Evolutionary conservation across 495 filamentous ascomycete species (phyloP).

Genomic region (Parachaetomium inaequale): DNA sequence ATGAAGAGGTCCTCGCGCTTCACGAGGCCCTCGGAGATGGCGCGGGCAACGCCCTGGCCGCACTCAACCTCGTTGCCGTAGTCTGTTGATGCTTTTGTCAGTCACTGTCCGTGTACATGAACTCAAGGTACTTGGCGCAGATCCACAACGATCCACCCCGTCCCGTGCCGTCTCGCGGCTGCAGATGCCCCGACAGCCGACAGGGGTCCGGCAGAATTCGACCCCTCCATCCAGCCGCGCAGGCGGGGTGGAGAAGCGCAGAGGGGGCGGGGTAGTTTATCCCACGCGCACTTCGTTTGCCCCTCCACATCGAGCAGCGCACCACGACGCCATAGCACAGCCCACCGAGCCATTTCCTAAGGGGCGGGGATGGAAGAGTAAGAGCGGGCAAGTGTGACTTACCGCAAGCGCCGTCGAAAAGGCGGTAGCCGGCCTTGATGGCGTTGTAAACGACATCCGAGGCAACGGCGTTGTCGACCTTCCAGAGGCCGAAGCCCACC

Average conservation of each 20-base stretch:
- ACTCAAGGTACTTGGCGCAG: background rate
- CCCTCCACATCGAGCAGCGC: conserved; percentile 18
- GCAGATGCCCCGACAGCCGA: too few relatives aligned
- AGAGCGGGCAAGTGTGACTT: conserved; percentile 30
- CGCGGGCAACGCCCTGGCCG: conserved; percentile 79
- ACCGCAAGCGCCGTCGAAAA: conserved; percentile 87
- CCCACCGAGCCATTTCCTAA: background rate
- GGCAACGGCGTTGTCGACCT: conserved; percentile 73
- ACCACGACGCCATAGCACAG: background rate
- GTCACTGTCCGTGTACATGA: conserved; percentile 7
- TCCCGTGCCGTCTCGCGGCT: conserved; percentile 10
- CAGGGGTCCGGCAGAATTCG: conserved; percentile 21
- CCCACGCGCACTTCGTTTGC: conserved; percentile 13
- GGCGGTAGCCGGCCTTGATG: conserved; percentile 82
- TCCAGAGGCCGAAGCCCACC: conserved; percentile 83
- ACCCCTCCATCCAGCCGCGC: conserved; percentile 18
- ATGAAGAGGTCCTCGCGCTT: conserved; percentile 88
- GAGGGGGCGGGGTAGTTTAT: conserved; percentile 30
- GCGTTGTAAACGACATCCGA: conserved; percentile 83
- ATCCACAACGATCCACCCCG: conserved; percentile 4
- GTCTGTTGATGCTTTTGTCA: conserved; percentile 49
- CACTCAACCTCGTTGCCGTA: conserved; percentile 87
- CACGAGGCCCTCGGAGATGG: conserved; percentile 81
- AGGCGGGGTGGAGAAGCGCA: conserved; percentile 29
- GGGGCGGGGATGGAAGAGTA: background rate